phyloP scores from a whole-genome alignment of 805 yeast species.

The Starmerella bombi region DNA sequence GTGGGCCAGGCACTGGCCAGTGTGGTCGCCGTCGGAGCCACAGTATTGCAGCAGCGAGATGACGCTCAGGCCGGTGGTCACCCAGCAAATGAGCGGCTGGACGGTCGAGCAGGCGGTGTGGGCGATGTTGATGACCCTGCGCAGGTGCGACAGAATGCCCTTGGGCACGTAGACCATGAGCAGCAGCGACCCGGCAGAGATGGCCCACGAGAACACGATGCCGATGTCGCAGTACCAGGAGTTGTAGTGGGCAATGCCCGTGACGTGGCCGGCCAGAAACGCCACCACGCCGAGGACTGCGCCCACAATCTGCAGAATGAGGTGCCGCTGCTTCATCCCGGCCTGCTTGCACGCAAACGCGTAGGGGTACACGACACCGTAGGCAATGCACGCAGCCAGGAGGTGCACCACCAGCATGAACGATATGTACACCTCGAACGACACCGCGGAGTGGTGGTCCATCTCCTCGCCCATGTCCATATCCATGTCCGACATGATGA shows the following conservation, averaged over 20 bases:
- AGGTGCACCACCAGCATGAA: constrained; percentile 25
- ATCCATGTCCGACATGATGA: constrained; percentile 2
- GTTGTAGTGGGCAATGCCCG: constrained; percentile 27
- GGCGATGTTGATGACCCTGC: constrained; percentile 22
- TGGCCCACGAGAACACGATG: constrained; percentile 24
- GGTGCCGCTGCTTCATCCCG: constrained; percentile 26
- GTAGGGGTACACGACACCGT: constrained; percentile 31
- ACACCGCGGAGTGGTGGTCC: constrained; percentile 16
- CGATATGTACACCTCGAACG: constrained; percentile 15
- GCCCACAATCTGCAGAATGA: constrained; percentile 29
- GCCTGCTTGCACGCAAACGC: constrained; percentile 33
- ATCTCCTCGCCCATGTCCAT: constrained; percentile 13
- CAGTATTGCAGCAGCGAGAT: constrained; percentile 81
- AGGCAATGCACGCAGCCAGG: constrained; percentile 26
- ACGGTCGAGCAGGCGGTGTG: constrained; percentile 26
- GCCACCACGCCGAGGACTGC: constrained; percentile 28
- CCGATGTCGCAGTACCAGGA: constrained; percentile 28
- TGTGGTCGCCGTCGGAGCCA: constrained; percentile 45
- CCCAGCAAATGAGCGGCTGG: constrained; percentile 50
- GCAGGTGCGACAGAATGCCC: constrained; percentile 27
- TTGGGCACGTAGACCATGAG: constrained; percentile 29
- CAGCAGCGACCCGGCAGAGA: constrained; percentile 28
- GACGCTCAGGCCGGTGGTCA: constrained; percentile 66
- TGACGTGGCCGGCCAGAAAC: constrained; percentile 30
- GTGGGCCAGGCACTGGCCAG: constrained; percentile 94